Evolutionary conservation across 352 stramenopile species (phyloP), one percentile per base, ranked within the genome.

Genomic region (Peronospora destructor): DNA sequence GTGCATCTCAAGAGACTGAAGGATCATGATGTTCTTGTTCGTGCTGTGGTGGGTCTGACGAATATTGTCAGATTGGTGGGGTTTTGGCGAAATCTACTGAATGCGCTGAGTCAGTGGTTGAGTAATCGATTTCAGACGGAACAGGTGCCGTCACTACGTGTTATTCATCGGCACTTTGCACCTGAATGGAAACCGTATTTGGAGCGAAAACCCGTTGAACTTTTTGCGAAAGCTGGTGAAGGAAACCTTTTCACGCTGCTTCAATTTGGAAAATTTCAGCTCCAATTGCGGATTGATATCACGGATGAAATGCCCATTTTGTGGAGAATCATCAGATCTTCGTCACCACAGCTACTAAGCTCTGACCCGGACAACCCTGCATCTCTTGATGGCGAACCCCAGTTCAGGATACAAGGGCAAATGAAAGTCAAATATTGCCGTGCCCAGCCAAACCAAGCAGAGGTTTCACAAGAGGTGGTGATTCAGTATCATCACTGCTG

Each of bases 51-150:
- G 11, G 66, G 49, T 16, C 61, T 87, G 25, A 53, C 74, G 9
- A 79, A 85, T 44, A 57, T 59, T 13, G 34, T 80, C n/a, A 39
- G 53, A 8, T 49, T 73, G 9, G 8, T 73, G 1, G 63, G 72
- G 14, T 64, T 85, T 30, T 88, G 74, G 74, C 54, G 59, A n/a
- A 68, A 69, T 14, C 39, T 88, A 29, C 55, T 69, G 2, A 40
- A 73, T 42, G 57, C 34, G 10, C 4, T 70, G 21, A 66, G 33
- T 26, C 40, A 53, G 9, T 66, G 61, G 57, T 25, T 66, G 11
- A 45, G 51, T 30, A 23, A 53, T 37, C 40, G 33, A 14, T 71
- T 68, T n/a, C 28, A 54, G 11, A 53, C 41, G 23, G 6, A 28
- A 8, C 14, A 68, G n/a, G 49, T 53, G 11, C 60, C 67, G 11